These are phyloP conservation scores for Tagetes patula DNA, from an alignment of 129 eudicot genomes.

Conservation along the genomic window DNA sequence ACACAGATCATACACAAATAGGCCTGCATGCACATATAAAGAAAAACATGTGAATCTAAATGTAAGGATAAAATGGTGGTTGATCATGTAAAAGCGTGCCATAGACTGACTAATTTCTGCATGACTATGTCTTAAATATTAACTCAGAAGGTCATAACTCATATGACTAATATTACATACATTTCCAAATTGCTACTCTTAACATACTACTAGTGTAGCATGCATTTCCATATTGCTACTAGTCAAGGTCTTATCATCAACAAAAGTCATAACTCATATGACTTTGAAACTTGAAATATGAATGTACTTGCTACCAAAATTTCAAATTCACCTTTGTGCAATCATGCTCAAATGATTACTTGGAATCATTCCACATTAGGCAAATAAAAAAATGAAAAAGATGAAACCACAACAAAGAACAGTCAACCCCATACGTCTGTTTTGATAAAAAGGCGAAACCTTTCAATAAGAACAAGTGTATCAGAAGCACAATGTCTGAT, in stretches of 20 bases:
- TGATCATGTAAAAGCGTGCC: conserved; percentile 2
- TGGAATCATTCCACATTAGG: no score
- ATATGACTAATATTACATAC: neutral
- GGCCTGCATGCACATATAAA: neutral
- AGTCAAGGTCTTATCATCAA: neutral
- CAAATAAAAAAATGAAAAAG: no score
- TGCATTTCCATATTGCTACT: neutral
- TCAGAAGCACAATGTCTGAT: neutral
- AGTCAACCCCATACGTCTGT: no score
- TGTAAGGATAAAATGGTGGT: neutral
- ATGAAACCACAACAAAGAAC: no score
- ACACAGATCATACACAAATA: neutral
- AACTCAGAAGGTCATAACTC: no score
- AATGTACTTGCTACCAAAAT: neutral
- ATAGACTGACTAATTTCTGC: neutral
- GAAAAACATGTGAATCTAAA: neutral
- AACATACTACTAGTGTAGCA: no score
- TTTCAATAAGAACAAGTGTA: neutral
- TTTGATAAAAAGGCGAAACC: no score
- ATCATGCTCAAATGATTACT: no score
- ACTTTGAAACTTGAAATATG: neutral
- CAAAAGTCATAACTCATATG: neutral
- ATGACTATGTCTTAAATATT: neutral
- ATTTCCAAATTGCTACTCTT: no score
- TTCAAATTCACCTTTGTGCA: neutral